Evolutionary conservation across 2,329 filamentous ascomycete genomes (phyloP), one percentile per base, ranked within the genome.

Genomic region (Didymella glomerata): DNA sequence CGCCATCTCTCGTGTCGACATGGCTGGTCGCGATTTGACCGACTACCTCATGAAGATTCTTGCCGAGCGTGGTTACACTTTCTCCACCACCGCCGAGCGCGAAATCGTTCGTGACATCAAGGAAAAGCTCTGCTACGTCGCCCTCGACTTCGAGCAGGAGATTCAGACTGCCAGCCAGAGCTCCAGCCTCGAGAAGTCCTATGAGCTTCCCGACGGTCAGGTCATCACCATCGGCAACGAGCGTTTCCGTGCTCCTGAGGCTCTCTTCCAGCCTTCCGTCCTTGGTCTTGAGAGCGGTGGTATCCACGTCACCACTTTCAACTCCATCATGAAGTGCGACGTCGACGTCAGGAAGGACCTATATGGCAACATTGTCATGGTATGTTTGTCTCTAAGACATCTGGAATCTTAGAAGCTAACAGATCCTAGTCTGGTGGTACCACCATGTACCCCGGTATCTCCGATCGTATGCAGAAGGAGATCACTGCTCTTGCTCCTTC

Each of bases 251-350:
- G 94, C 94, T 81, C 95, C 95, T 73, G 95, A 99, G 87, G 94
- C 95, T 83, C 91, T 99, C 77, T 99, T 99, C 93, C 92, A 97
- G 88, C 95, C 95, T 79, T 95, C 91, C 71, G 94, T 98, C 75
- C 86, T 99, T 75, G 95, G 95, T 90, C 93, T 97, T 78, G 95
- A 99, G 86, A 93, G 89, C 82, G 94, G 94, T 79, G 95, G 95
- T 85, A 98, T 99, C 84, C 95, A 98, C 86, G 93, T 97, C 80
- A 98, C 94, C 81, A 98, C 95, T 77, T 98, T 97, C 92, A 98
- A 98, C 91, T 98, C 95, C 78, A 97, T 99, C 90, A 98, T 98
- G 93, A 99, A 99, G 91, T 98, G 95, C 84, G 95, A 99, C 84
- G 93, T 99, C 83, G 95, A 99, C 83, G 95, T 99, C 84, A 92